Evolutionary conservation across 2,329 filamentous ascomycete genomes (phyloP).

Genomic region (Dactylellina cionopaga): DNA sequence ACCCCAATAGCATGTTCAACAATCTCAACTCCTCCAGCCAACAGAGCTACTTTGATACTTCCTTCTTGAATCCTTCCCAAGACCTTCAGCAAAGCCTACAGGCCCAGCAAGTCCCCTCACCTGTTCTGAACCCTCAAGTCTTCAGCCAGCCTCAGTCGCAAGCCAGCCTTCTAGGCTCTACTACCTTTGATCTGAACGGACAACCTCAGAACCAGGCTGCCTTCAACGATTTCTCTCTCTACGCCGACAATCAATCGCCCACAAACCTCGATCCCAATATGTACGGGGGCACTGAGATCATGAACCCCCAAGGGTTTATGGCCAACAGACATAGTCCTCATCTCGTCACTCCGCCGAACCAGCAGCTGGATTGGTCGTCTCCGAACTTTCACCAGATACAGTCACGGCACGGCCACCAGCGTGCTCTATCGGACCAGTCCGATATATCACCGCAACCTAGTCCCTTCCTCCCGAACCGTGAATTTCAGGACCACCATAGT

Average conservation of each 20-base stretch:
- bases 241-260: constrained; percentile 45
- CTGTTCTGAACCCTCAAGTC: constrained; percentile 46
- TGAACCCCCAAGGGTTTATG: constrained; percentile 49
- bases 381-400: constrained; percentile 50
- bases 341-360: constrained; percentile 27
- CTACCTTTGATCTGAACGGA: constrained; percentile 16
- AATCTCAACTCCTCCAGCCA: constrained; percentile 33
- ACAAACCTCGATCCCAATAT: constrained; percentile 46
- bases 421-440: constrained; percentile 53
- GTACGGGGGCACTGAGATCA: constrained; percentile 50
- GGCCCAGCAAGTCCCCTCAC: constrained; percentile 39
- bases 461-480: constrained; percentile 54
- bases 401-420: constrained; percentile 42
- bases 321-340: constrained; percentile 44
- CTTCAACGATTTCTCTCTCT: constrained; percentile 50
- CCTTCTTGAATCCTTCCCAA: constrained; percentile 40
- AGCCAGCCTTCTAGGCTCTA: constrained; percentile 13
- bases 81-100: constrained; percentile 42
- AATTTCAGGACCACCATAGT: constrained; percentile 55
- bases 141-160: constrained; percentile 34
- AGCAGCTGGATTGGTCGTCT: constrained; percentile 50
- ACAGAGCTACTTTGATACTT: constrained; percentile 43
- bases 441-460: constrained; percentile 56
- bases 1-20: constrained; percentile 44
- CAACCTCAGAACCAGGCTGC: constrained; percentile 29